Evolutionary conservation across 345 rosid genomes (phyloP), one percentile per base, ranked within the genome.

Genomic region (Populus tremula): DNA sequence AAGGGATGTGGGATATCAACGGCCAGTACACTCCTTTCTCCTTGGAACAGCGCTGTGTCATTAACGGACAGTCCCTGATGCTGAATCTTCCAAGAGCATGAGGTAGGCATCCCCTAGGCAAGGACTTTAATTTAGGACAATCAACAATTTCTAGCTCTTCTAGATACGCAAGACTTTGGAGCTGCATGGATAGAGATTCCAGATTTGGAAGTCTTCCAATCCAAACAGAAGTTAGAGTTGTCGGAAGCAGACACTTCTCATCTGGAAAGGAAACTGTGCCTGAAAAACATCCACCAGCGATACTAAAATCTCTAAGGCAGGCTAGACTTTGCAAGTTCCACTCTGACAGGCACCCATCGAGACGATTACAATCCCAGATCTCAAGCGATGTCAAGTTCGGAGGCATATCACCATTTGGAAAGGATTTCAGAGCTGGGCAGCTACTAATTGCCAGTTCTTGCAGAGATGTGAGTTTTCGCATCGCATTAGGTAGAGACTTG

Each of bases 241-340:
- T 11, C 21, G 47, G 70, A 41, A 67, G 49, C 43, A 36, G 8
- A 38, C n/a, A 67, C 12, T 38, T 29, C 27, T 67, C 70, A 36
- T 67, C 70, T 7, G 70, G 29, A 21, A 67, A 80, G 61, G 67
- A 61, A 23, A 69, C 10, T 11, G 25, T 23, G 54, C 29, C 67
- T 23, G 41, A 2, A 67, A 67, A 25, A 16, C 72, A 29, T 74
- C 53, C 76, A 33, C 84, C 70, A 21, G 27, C 23, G 25, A 82
- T 41, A 66, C n/a, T 29, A 59, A 74, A 66, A 4, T 78, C 72
- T 75, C 25, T 83, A 16, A 80, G 86, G 70, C 31, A 75, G 39
- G 62, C 38, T 6, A 79, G 76, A 8, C 62, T 53, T 38, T 62
- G 73, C 18, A 83, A 70, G n/a, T 72, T 65, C 85, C 82, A 83